Conservation (phyloP, 768 basidiomycete genomes). For the Leucosporidium yakuticum region DNA sequence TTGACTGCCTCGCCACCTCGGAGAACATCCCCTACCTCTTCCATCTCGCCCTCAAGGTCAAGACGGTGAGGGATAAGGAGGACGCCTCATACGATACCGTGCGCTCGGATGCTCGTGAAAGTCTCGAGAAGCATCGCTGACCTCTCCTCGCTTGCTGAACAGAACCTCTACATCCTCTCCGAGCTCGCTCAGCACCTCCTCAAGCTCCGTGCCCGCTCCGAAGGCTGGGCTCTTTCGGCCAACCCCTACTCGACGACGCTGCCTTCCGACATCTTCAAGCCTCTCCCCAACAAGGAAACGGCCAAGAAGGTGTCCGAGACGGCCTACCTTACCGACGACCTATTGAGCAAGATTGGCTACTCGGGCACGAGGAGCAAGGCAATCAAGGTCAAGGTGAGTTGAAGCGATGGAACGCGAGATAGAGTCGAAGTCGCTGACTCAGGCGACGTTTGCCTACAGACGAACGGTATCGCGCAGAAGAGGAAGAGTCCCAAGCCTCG, state of each 20-base stretch:
- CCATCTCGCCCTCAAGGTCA: constrained; percentile 70
- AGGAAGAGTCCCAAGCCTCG: background rate
- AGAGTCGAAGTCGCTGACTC: no score
- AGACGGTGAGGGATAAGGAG: constrained; percentile 76
- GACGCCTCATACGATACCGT: constrained; percentile 67
- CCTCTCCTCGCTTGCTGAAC: background rate
- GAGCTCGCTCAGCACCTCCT: constrained; percentile 87
- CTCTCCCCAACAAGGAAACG: constrained; percentile 59
- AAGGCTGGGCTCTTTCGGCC: constrained; percentile 68
- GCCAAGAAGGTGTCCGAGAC: constrained; percentile 47
- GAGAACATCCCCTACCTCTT: constrained; percentile 81
- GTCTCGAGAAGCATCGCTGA: no score
- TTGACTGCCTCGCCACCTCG: constrained; percentile 65
- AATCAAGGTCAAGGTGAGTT: constrained; percentile 12
- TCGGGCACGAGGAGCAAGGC: constrained; percentile 31
- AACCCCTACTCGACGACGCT: constrained; percentile 75
- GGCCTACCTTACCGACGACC: constrained; percentile 61
- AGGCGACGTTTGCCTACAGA: background rate
- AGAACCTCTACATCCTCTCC: constrained; percentile 77
- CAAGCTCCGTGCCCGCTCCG: constrained; percentile 56
- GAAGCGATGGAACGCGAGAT: no score
- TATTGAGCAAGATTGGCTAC: constrained; percentile 52
- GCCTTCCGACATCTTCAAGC: constrained; percentile 72
- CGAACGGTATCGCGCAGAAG: background rate
- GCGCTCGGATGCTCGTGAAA: no score